A percentile compares a stretch with the other conserved stretches of the same genome.
These are phyloP conservation scores for Ceratocystis lukuohia DNA, from an alignment of 2,329 filamentous ascomycete genomes.

Conservation along the genomic window DNA sequence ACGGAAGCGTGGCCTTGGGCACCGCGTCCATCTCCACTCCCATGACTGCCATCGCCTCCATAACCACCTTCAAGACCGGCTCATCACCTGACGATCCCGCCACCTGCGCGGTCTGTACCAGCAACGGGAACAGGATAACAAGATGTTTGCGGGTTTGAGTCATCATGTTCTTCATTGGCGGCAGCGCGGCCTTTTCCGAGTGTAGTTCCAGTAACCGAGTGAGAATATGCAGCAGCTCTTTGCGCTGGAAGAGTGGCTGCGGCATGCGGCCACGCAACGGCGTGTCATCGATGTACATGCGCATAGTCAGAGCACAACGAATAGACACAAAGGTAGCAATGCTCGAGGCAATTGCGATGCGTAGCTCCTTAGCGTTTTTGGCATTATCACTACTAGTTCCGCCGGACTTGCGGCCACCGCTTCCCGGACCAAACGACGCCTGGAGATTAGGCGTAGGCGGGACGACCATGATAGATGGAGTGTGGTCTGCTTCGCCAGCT, in stretches of 20 bases:
- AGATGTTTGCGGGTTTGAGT: slow-evolving; percentile 59
- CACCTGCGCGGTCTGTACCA: slow-evolving; percentile 49
- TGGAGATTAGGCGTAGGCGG: slow-evolving; percentile 33
- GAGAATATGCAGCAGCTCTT: slow-evolving; percentile 63
- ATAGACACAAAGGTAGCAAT: slow-evolving; percentile 72
- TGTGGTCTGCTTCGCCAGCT: slow-evolving; percentile 33
- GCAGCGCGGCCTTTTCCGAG: slow-evolving; percentile 58
- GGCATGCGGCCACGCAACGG: slow-evolving; percentile 81
- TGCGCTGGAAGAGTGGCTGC: slow-evolving; percentile 66
- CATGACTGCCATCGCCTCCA: slow-evolving; percentile 48
- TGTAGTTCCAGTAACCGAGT: slow-evolving; percentile 50
- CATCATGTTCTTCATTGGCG: slow-evolving; percentile 38
- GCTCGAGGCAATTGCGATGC: slow-evolving; percentile 55
- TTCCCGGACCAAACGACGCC: background rate
- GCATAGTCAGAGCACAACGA: slow-evolving; percentile 65
- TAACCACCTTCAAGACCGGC: slow-evolving; percentile 43
- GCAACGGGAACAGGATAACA: slow-evolving; percentile 63
- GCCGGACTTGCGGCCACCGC: slow-evolving; percentile 19
- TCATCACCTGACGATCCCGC: slow-evolving; percentile 46
- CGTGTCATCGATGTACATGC: slow-evolving; percentile 79
- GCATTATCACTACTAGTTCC: slow-evolving; percentile 21
- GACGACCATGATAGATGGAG: slow-evolving; percentile 30
- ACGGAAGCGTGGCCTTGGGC: background rate
- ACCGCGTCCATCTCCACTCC: slow-evolving; percentile 37
- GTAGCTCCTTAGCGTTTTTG: slow-evolving; percentile 24